Percentiles rank a stretch among this genome's conserved stretches.
phyloP scores from a whole-genome alignment of 2,329 filamentous ascomycete genomes.

The Zymoseptoria brevis region DNA sequence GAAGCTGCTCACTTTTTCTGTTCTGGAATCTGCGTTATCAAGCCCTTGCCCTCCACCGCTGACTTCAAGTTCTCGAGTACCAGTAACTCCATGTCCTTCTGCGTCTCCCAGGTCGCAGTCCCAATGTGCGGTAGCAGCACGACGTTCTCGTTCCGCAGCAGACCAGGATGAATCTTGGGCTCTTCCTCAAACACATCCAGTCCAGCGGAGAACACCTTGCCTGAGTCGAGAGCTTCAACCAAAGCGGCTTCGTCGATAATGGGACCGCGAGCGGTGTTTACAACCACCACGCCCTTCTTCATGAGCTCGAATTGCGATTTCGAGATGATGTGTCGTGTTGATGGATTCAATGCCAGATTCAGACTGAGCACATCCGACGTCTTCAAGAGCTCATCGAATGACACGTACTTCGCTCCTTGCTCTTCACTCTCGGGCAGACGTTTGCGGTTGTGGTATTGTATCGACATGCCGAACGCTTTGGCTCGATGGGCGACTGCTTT shows the following conservation, averaged over 20 bases:
- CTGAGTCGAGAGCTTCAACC: constrained; percentile 45
- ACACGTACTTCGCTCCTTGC: constrained; percentile 45
- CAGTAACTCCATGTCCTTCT: constrained; percentile 54
- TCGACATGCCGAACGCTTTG: constrained; percentile 48
- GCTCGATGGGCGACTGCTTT: constrained; percentile 42
- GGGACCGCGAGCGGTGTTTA: constrained; percentile 52
- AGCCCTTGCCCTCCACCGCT: constrained; percentile 48
- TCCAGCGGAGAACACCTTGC: constrained; percentile 48
- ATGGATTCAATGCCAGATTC: constrained; percentile 45
- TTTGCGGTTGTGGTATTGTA: constrained; percentile 52
- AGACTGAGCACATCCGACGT: constrained; percentile 49
- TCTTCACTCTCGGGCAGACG: constrained; percentile 35
- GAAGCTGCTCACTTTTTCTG: constrained; percentile 39
- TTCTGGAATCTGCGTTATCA: constrained; percentile 55
- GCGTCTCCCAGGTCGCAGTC: constrained; percentile 52
- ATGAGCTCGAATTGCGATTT: constrained; percentile 44
- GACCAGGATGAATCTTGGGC: constrained; percentile 45
- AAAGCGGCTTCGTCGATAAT: constrained; percentile 51
- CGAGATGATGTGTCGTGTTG: constrained; percentile 47
- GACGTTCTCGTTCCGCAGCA: constrained; percentile 42
- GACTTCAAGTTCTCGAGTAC: constrained; percentile 51
- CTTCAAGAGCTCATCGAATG: constrained; percentile 47
- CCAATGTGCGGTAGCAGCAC: constrained; percentile 55
- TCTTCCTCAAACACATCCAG: constrained; percentile 54
- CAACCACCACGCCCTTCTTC: constrained; percentile 49